Evolutionary conservation across 106 monocot genomes (phyloP), one percentile per base, ranked within the genome.

Genomic region (Cymbidium sinense): DNA sequence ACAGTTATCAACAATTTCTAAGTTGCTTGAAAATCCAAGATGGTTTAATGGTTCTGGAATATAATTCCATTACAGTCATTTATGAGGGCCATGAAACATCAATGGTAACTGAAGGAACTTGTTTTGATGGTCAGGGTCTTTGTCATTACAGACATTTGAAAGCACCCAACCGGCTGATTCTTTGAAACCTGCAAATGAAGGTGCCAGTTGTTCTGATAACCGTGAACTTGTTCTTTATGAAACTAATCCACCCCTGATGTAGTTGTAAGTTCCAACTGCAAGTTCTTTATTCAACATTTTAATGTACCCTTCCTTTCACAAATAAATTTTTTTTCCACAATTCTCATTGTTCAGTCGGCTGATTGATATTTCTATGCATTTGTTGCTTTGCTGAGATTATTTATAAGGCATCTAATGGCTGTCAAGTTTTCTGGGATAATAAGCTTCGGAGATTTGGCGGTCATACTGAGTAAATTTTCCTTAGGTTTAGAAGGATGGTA

Each of bases 41-140:
- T 75, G 70, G 76, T 41, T 77, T 37, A 9, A 87, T 89, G 87
- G 43, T 93, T 76, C 50, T 89, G 37, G 87, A 87, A 35, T 78
- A 79, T 51, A 76, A 84, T 78, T 70, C 86, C 65, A 50, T 79
- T 77, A 31, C 47, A 35, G 65, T 89, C 34, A 74, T 34, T 62
- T 93, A 93, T 83, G 89, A 89, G 79, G 67, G 76, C 61, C 52
- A 70, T 65, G 73, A 64, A 36, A 20, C 47, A 36, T 35, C 25
- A 27, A 10, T 76, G 75, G 20, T 55, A 33, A 73, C 21, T 28
- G 54, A 71, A 52, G 54, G 47, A 44, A 58, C 39, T 25, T 37
- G 17, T 58, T 55, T 52, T 71, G 50, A 19, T 34, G 30, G 54
- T 25, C 70, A 58, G 0, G 55, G 8, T 34, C 35, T 69, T n/a